phyloP scores from a whole-genome alignment of 2,329 filamentous ascomycete genomes.

The Aspergillus jensenii region DNA sequence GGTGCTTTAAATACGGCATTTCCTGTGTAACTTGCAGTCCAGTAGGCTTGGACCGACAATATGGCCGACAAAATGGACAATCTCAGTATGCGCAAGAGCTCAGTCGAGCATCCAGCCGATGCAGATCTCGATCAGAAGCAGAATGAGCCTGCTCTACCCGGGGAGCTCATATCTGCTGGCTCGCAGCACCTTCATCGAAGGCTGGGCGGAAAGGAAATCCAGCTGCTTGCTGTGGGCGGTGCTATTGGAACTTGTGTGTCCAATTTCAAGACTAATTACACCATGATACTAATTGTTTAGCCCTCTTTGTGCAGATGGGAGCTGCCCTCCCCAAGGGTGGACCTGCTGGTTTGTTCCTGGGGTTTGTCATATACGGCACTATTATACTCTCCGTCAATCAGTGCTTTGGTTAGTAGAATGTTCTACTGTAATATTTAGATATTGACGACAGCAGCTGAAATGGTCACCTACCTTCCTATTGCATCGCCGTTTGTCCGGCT shows the following conservation, averaged over 20 bases:
- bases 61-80: neutral
- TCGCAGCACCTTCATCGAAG: conserved; percentile 31
- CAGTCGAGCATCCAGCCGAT: neutral
- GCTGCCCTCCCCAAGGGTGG: conserved; percentile 34
- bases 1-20: too few relatives aligned
- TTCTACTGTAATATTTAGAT: fast-evolving
- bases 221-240: conserved; percentile 36
- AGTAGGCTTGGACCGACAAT: too few relatives aligned
- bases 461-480: conserved; percentile 29
- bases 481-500: conserved; percentile 27
- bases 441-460: conserved; percentile 21
- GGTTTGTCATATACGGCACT: conserved; percentile 21
- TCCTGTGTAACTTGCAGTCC: too few relatives aligned
- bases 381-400: conserved; percentile 34
- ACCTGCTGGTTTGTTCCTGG: conserved; percentile 36
- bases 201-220: conserved; percentile 32
- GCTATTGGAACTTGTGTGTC: conserved; percentile 35
- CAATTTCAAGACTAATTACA: neutral
- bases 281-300: conserved; percentile 8
- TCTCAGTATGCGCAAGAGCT: neutral
- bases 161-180: conserved; percentile 7
- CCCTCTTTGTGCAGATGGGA: conserved; percentile 34
- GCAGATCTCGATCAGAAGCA: neutral
- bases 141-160: neutral
- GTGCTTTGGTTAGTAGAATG: conserved; percentile 20